phyloP scores from a whole-genome alignment of 306 rosid genomes.

The Astragalus membranaceus region DNA sequence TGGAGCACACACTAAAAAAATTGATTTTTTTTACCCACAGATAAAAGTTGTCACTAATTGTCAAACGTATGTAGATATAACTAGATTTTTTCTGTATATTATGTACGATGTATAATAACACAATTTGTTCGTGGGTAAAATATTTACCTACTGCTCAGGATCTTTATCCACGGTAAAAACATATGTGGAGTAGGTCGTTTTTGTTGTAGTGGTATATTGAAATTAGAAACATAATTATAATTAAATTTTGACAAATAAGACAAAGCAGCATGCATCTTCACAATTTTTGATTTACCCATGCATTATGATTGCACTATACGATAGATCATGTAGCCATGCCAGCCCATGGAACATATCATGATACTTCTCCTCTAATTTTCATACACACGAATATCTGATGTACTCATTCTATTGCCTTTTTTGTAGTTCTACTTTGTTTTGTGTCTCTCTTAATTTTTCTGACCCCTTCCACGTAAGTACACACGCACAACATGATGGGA shows the following conservation, averaged over 20 bases:
- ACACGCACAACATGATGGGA: constrained; percentile 14
- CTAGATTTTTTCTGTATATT: too few species aligned
- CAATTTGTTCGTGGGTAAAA: too few species aligned
- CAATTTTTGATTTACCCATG: not conserved
- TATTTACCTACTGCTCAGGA: too few species aligned
- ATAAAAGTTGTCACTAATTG: too few species aligned
- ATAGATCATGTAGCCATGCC: not conserved
- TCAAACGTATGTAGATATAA: too few species aligned
- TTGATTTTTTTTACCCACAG: too few species aligned
- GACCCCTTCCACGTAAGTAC: constrained; percentile 15
- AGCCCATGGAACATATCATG: not conserved
- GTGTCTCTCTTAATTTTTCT: constrained; percentile 8
- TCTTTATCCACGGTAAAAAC: too few species aligned
- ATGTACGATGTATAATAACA: too few species aligned
- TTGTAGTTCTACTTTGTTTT: not conserved
- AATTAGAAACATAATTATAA: not conserved
- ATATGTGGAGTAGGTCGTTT: too few species aligned
- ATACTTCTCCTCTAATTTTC: constrained; percentile 6
- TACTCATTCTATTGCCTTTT: not conserved
- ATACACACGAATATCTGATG: constrained; percentile 11
- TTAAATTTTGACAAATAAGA: constrained; percentile 2
- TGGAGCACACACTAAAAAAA: not conserved
- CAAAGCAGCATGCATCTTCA: not conserved
- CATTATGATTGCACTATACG: constrained; percentile 17
- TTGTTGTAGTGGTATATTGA: too few species aligned